Base-by-base conservation (phyloP, 2,329 filamentous ascomycete species). In the Bipolaris sorokiniana region DNA sequence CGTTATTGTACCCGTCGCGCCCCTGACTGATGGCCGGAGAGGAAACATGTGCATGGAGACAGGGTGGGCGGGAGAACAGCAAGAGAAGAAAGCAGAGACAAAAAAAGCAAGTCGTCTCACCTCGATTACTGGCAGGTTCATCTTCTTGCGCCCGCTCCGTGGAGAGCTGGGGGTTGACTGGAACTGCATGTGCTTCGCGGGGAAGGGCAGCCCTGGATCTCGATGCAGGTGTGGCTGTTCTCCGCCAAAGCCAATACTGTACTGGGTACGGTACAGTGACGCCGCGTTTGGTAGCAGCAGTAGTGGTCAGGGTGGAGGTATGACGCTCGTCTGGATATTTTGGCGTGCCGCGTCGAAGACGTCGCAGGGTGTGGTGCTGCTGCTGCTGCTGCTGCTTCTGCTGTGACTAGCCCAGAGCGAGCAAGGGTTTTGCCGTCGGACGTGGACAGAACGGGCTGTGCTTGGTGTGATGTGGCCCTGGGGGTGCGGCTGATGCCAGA, bases 71-170 rank as follows among this genome's bases (percentile, higher is more conserved):
- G 22, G 18, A 11, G 15, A 3, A n/a, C 28, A 22, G 31, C 36
- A 49, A 36, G 9, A 22, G 6, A 22, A 31, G 15, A 44, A n/a
- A 13, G 52, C 31, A 42, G 42, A 34, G 16, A 55, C 26, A 28
- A 41, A 28, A 56, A 47, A 44, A 38, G 6, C 20, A 41, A 28
- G 16, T 16, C 18, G 28, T 58, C 73, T 69, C 62, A 76, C 73
- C 71, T 75, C 72, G 7, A 76, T 74, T 1, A 75, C 68, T 5
- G 72, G 63, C 18, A 46, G 51, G 66, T 70, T 72, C 61, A 61
- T 72, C 54, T 59, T 64, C 58, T 61, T 66, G 46, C 63, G 61
- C 45, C 63, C 57, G 42, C 54, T 49, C 33, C 60, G 59, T 18
- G 58, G 61, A 5, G 59, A 50, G 26, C 58, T 61, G 57, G 42